These are phyloP conservation scores for Infundibulicybe gibba DNA, from an alignment of 768 basidiomycete species.

Conservation along the genomic window DNA sequence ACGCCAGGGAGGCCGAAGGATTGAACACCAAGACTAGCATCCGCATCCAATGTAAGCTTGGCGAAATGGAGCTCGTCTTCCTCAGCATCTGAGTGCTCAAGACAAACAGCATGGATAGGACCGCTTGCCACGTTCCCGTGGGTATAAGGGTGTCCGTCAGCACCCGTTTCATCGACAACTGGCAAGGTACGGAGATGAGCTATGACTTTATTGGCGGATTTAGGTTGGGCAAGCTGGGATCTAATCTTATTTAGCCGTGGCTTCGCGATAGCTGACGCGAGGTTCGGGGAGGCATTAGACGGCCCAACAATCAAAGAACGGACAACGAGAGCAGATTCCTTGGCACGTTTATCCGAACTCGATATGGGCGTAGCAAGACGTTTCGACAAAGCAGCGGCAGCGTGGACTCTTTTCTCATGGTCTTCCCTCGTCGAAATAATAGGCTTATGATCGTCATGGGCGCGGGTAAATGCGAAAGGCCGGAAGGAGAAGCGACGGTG, in stretches of 20 bases:
- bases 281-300: constrained; percentile 28
- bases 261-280: constrained; percentile 38
- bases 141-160: constrained; percentile 9
- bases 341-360: constrained; percentile 56
- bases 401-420: constrained; percentile 34
- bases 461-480: constrained; percentile 32
- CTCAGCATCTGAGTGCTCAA: constrained; percentile 60
- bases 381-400: constrained; percentile 30
- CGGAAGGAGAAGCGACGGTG: constrained; percentile 44
- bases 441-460: constrained; percentile 27
- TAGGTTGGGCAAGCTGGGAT: constrained; percentile 60
- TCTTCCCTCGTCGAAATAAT: constrained; percentile 30
- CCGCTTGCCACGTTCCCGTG: constrained; percentile 14
- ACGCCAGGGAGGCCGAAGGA: constrained; percentile 29
- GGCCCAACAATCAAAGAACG: constrained; percentile 70
- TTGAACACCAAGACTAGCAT: constrained; percentile 3
- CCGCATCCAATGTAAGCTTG: constrained; percentile 26
- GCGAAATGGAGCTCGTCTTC: constrained; percentile 58
- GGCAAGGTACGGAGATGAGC: constrained; percentile 65
- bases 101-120: constrained; percentile 79
- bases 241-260: constrained; percentile 64
- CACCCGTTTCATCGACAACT: constrained; percentile 28
- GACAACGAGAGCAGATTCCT: constrained; percentile 58
- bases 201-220: constrained; percentile 68
- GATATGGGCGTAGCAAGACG: constrained; percentile 25